phyloP scores from a whole-genome alignment of 2,329 filamentous ascomycete genomes.

The Aspergillus calidoustus region DNA sequence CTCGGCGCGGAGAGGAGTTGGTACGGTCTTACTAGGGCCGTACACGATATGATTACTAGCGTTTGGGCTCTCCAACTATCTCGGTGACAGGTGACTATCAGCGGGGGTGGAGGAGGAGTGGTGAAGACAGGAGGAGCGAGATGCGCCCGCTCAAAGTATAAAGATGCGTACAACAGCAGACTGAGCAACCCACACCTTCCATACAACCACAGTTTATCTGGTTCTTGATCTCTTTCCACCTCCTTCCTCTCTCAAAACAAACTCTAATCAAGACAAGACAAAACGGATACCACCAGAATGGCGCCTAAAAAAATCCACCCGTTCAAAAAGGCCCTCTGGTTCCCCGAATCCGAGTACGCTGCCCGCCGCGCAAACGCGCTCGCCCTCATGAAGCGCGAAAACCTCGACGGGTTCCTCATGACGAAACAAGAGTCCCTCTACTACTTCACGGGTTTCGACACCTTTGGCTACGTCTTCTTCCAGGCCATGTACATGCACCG shows the following conservation, averaged over 20 bases:
- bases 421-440: constrained; percentile 40
- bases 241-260: no score
- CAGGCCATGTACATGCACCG: constrained; percentile 44
- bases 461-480: constrained; percentile 45
- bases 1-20: no score
- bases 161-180: no score
- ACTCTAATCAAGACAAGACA: neutral
- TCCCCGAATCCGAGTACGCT: constrained; percentile 32
- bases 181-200: no score
- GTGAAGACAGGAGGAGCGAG: no score
- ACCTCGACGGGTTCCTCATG: constrained; percentile 41
- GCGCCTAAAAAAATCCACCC: constrained; percentile 12
- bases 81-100: no score
- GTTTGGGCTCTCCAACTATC: neutral
- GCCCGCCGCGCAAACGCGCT: constrained; percentile 29
- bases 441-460: constrained; percentile 40
- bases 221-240: no score
- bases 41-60: neutral
- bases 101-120: no score
- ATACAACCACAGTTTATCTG: no score
- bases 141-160: no score
- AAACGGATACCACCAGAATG: neutral
- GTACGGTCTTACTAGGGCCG: neutral
- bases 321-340: constrained; percentile 37
- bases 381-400: constrained; percentile 37